Percentiles rank a stretch among this genome's conserved stretches.
Evolutionary conservation across 805 yeast species (phyloP).

Genomic region (Saturnispora silvae): DNA sequence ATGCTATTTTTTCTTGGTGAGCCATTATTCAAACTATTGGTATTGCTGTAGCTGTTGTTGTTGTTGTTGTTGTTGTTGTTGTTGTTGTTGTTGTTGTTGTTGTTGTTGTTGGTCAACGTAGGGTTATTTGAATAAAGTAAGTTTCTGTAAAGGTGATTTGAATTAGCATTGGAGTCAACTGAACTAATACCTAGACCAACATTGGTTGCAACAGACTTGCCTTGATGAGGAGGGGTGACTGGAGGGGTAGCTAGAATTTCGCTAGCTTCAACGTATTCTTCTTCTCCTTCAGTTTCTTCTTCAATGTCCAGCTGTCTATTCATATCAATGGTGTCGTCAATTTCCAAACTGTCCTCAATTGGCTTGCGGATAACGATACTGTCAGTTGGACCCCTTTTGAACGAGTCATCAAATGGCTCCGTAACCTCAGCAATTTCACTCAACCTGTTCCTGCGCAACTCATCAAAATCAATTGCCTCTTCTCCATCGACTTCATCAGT

Average conservation of each 20-base stretch:
- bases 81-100: not conserved
- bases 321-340: conserved; percentile 2
- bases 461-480: conserved; percentile 6
- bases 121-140: not conserved
- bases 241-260: not conserved
- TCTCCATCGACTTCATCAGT: not conserved
- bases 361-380: conserved; percentile 1
- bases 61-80: not conserved
- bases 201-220: not conserved
- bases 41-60: not conserved
- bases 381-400: conserved; percentile 3
- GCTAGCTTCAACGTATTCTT: not conserved
- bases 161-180: not conserved
- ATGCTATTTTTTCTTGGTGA: conserved; percentile 9
- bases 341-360: not conserved
- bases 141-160: conserved; percentile 11
- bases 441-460: conserved; percentile 7
- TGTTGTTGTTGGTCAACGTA: not conserved
- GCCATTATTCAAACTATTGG: not conserved
- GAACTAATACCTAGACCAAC: conserved; percentile 2
- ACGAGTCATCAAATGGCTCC: conserved; percentile 11
- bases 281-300: not conserved
- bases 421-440: conserved; percentile 13
- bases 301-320: not conserved
- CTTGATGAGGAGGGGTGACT: not conserved